phyloP scores from a whole-genome alignment of 139 green algal genomes.

The Volvox africanus region DNA sequence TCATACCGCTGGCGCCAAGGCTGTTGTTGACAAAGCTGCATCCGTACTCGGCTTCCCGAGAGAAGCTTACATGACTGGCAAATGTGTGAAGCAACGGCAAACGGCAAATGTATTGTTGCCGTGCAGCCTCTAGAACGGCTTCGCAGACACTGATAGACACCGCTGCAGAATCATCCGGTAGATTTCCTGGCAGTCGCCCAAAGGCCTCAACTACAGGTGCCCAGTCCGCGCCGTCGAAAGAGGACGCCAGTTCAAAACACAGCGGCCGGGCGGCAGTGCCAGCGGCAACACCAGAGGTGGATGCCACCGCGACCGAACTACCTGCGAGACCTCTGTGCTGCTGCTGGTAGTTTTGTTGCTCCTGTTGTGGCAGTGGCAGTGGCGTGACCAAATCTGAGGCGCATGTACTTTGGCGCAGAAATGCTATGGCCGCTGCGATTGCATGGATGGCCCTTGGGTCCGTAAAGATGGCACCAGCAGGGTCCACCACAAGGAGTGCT shows the following conservation, averaged over 20 bases:
- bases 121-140: background rate
- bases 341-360: too few relatives aligned
- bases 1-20: background rate
- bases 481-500: background rate
- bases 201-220: background rate
- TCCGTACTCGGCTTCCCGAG: background rate
- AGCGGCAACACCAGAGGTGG: too few relatives aligned
- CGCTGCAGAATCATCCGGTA: background rate
- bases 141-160: background rate
- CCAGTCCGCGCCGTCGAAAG: background rate
- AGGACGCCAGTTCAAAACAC: constrained; percentile 2
- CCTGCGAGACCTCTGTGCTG: too few relatives aligned
- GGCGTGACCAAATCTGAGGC: too few relatives aligned
- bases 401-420: background rate
- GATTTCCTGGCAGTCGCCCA: background rate
- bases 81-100: background rate
- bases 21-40: background rate
- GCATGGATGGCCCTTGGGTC: background rate
- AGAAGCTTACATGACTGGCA: background rate
- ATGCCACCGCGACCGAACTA: too few relatives aligned
- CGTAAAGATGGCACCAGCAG: background rate
- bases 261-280: too few relatives aligned
- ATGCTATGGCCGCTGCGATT: background rate
- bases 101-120: background rate
- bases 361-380: too few relatives aligned